Conservation (phyloP, 768 basidiomycete genomes). For the Russula olivacea region DNA sequence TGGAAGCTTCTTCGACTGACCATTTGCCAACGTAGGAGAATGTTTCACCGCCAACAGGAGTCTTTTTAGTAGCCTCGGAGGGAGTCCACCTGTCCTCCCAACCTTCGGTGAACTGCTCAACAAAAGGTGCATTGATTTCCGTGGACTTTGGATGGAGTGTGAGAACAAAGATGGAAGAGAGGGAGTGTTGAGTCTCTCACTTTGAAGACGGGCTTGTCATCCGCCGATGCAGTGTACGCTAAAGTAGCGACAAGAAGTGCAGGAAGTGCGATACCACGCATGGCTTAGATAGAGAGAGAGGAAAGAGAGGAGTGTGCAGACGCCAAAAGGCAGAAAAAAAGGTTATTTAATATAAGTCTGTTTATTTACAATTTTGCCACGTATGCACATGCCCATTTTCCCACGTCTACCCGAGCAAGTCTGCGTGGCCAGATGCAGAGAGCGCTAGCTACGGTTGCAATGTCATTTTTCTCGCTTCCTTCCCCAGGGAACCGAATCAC, state of each 20-base stretch:
- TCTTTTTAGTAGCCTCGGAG: conserved; percentile 97
- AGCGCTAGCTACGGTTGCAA: conserved; percentile 62
- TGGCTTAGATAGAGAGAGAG: conserved; percentile 44
- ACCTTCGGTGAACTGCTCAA: conserved; percentile 94
- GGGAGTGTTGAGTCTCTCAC: conserved; percentile 31
- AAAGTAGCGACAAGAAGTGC: conserved; percentile 54
- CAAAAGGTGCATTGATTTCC: conserved; percentile 75
- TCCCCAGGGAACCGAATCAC: conserved; percentile 29
- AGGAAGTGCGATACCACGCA: conserved; percentile 87
- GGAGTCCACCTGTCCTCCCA: conserved; percentile 93
- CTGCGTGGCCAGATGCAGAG: conserved; percentile 94
- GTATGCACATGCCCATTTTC: conserved; percentile 36
- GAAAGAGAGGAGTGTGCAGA: conserved; percentile 30
- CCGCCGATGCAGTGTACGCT: conserved; percentile 56
- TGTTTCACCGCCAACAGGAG: conserved; percentile 89
- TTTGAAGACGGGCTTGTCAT: conserved; percentile 61
- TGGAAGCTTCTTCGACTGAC: conserved; percentile 86
- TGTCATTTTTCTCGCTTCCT: neutral
- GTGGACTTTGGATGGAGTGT: conserved; percentile 49
- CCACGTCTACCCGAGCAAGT: conserved; percentile 60
- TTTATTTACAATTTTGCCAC: conserved; percentile 38
- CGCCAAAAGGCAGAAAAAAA: conserved; percentile 26
- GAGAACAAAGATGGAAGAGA: neutral
- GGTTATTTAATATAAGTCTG: conserved; percentile 23
- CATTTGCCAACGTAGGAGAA: conserved; percentile 98